phyloP scores from a whole-genome alignment of 768 basidiomycete species.

The Termitomyces heimii region DNA sequence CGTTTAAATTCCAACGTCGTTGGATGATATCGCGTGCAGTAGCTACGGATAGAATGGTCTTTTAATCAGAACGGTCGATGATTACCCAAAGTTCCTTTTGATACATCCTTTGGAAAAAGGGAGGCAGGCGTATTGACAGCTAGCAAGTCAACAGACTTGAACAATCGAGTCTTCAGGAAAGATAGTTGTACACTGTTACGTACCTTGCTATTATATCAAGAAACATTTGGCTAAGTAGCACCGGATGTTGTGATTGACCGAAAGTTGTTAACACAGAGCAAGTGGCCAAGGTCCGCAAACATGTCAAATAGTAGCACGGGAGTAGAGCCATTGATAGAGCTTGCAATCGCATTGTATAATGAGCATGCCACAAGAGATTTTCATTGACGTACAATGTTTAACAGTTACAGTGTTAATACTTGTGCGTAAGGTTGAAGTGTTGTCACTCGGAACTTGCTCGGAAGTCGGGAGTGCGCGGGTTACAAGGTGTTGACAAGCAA shows the following conservation, averaged over 20 bases:
- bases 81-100: neutral
- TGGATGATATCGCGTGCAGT: neutral
- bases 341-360: neutral
- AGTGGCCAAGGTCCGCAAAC: neutral
- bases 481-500: slow-evolving; percentile 18
- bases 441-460: neutral
- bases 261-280: neutral
- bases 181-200: neutral
- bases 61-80: neutral
- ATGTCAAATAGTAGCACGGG: neutral
- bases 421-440: too few relatives aligned
- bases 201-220: too few relatives aligned
- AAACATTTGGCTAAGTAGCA: too few relatives aligned
- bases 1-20: neutral
- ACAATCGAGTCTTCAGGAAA: neutral
- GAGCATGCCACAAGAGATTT: too few relatives aligned
- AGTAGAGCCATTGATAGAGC: neutral
- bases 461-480: slow-evolving; percentile 2
- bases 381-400: too few relatives aligned
- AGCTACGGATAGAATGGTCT: neutral
- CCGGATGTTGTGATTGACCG: neutral
- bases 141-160: neutral
- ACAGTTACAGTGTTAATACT: neutral
- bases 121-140: neutral
- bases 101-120: neutral